These are phyloP conservation scores for Microcyclosporella mali DNA, from an alignment of 2,329 filamentous ascomycete genomes.

Conservation along the genomic window DNA sequence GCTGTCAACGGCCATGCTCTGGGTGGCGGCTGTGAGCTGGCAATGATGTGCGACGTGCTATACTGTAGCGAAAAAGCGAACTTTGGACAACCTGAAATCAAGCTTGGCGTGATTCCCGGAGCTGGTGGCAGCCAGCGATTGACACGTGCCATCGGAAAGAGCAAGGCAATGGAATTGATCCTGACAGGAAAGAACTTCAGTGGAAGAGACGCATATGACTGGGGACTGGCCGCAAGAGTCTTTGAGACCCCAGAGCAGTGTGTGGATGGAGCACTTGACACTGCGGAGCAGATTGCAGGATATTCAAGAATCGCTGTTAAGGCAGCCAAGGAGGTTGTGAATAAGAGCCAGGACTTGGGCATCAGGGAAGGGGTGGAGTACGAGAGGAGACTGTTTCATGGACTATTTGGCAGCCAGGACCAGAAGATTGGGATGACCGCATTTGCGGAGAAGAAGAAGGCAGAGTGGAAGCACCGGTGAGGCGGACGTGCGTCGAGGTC, in stretches of 20 bases:
- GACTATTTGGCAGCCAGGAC: slow-evolving; percentile 86
- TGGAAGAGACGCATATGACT: slow-evolving; percentile 76
- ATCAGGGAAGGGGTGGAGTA: slow-evolving; percentile 89
- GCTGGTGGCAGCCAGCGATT: slow-evolving; percentile 87
- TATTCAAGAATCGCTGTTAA: slow-evolving; percentile 82
- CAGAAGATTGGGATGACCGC: slow-evolving; percentile 94
- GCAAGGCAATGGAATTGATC: slow-evolving; percentile 84
- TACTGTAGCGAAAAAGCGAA: slow-evolving; percentile 82
- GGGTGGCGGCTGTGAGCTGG: slow-evolving; percentile 91
- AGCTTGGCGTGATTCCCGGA: slow-evolving; percentile 85
- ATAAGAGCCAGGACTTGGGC: slow-evolving; percentile 91
- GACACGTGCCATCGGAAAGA: slow-evolving; percentile 63
- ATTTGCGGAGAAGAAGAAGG: slow-evolving; percentile 90
- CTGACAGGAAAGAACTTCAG: slow-evolving; percentile 79
- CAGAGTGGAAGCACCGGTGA: slow-evolving; percentile 73
- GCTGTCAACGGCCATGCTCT: slow-evolving; percentile 93
- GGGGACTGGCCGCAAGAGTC: slow-evolving; percentile 80
- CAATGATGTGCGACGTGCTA: slow-evolving; percentile 94
- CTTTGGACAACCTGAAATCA: slow-evolving; percentile 96
- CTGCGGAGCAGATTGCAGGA: slow-evolving; percentile 81
- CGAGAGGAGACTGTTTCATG: slow-evolving; percentile 89
- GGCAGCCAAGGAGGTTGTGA: slow-evolving; percentile 95
- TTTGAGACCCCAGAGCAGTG: slow-evolving; percentile 76
- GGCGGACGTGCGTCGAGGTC: too few relatives aligned
- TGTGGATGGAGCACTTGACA: slow-evolving; percentile 72